Evolutionary conservation across 2,329 filamentous ascomycete species (phyloP).

Genomic region (Colletotrichum zoysiae): DNA sequence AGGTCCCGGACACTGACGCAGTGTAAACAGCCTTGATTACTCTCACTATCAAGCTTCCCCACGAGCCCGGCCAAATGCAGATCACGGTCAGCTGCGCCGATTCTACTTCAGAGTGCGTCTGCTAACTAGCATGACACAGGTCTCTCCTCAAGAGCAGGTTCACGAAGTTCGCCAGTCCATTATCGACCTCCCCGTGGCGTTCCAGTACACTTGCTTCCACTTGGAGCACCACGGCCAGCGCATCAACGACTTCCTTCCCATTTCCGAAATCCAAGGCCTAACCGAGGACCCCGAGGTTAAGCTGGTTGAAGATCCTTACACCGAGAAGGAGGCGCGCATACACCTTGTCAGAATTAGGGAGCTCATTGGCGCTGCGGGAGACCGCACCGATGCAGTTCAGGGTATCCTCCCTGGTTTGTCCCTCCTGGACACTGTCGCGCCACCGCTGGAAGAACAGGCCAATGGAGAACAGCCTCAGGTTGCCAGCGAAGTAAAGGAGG

Average conservation of each 20-base stretch:
- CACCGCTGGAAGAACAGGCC: slow-evolving; percentile 55
- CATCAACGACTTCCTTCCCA: slow-evolving; percentile 94
- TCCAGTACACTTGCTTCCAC: slow-evolving; percentile 99
- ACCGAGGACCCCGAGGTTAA: slow-evolving; percentile 81
- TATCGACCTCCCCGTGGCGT: slow-evolving; percentile 91
- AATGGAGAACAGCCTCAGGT: slow-evolving; percentile 58
- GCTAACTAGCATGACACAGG: slow-evolving; percentile 60
- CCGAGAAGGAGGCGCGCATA: slow-evolving; percentile 96
- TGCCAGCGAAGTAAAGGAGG: slow-evolving; percentile 59
- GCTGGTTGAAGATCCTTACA: slow-evolving; percentile 95
- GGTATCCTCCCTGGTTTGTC: slow-evolving; percentile 88
- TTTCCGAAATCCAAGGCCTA: slow-evolving; percentile 88
- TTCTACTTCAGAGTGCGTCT: slow-evolving; percentile 12
- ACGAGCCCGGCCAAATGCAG: slow-evolving; percentile 82
- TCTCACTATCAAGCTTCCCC: slow-evolving; percentile 84
- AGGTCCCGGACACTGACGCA: slow-evolving; percentile 40
- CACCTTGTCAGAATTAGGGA: slow-evolving; percentile 93
- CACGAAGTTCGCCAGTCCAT: slow-evolving; percentile 98
- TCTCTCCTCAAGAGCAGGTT: slow-evolving; percentile 93
- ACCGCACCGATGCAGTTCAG: slow-evolving; percentile 87
- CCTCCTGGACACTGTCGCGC: slow-evolving; percentile 83
- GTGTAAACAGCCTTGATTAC: slow-evolving; percentile 64
- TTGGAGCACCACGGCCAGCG: slow-evolving; percentile 89
- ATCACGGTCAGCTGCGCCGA: slow-evolving; percentile 75
- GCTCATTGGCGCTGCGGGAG: slow-evolving; percentile 90